These are phyloP conservation scores for Blastomyces parvus DNA, from an alignment of 2,329 filamentous ascomycete genomes.

Conservation along the genomic window DNA sequence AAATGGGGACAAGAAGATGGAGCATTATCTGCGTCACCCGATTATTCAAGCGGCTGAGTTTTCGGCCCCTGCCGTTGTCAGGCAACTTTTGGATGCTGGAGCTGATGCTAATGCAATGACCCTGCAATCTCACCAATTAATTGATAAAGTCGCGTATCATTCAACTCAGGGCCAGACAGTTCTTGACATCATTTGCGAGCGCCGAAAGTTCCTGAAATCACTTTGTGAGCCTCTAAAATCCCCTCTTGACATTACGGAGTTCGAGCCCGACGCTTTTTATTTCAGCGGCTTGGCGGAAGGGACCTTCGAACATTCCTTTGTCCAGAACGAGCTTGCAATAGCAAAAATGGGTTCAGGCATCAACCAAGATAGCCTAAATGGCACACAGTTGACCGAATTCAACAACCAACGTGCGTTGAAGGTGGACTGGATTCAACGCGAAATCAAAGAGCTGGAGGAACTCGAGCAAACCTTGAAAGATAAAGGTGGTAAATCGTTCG, in stretches of 20 bases:
- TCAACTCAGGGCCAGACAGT: conserved; percentile 40
- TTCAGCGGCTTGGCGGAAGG: conserved; percentile 41
- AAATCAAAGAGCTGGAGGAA: conserved; percentile 39
- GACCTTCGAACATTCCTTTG: conserved; percentile 51
- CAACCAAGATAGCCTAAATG: conserved; percentile 27
- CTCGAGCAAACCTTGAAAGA: conserved; percentile 48
- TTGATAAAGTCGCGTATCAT: background rate
- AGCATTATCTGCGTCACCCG: conserved; percentile 50
- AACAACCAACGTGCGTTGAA: background rate
- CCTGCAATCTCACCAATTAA: conserved; percentile 22
- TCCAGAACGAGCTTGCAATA: conserved; percentile 27
- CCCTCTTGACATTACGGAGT: background rate
- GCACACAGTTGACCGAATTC: background rate
- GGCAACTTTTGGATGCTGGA: conserved; percentile 53
- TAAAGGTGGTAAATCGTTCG: conserved; percentile 57
- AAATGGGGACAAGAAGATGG: conserved; percentile 46
- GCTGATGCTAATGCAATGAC: conserved; percentile 57
- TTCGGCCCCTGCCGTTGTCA: conserved; percentile 45
- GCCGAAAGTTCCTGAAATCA: conserved; percentile 41
- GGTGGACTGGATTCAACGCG: background rate
- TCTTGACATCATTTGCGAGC: conserved; percentile 50
- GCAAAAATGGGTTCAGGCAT: conserved; percentile 14
- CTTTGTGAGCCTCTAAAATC: conserved; percentile 31
- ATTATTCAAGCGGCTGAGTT: conserved; percentile 51
- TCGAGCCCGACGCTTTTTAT: conserved; percentile 38